Percentiles rank a stretch among this genome's conserved stretches.
Conservation (phyloP, 2,329 filamentous ascomycete genomes). For the Sclerotinia minor region DNA sequence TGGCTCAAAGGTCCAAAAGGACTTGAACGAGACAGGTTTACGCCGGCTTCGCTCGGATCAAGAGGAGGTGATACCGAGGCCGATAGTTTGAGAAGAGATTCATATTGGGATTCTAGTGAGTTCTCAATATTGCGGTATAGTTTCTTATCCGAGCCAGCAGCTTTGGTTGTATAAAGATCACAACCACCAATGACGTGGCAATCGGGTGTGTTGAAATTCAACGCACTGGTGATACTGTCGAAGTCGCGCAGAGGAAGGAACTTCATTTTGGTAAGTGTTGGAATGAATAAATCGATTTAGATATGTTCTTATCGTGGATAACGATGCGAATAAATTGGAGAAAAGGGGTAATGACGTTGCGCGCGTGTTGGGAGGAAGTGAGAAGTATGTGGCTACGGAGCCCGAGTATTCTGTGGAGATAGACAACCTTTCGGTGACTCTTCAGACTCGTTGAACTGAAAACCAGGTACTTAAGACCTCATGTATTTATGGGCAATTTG, state of each 20-base stretch:
- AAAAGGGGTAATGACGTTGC: slow-evolving; percentile 27
- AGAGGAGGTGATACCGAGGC: slow-evolving; percentile 85
- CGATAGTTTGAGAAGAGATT: slow-evolving; percentile 80
- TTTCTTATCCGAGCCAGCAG: slow-evolving; percentile 93
- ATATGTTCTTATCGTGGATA: slow-evolving; percentile 35
- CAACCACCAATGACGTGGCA: slow-evolving; percentile 90
- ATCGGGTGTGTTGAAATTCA: slow-evolving; percentile 94
- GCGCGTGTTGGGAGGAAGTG: slow-evolving; percentile 34
- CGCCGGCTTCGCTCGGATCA: slow-evolving; percentile 62
- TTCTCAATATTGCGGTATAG: slow-evolving; percentile 94
- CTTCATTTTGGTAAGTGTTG: slow-evolving; percentile 51
- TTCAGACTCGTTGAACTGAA: slow-evolving; percentile 42
- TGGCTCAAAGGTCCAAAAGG: slow-evolving; percentile 91
- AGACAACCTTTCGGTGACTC: slow-evolving; percentile 38
- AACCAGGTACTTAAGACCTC: slow-evolving; percentile 40
- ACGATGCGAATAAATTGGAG: slow-evolving; percentile 27
- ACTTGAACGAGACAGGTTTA: slow-evolving; percentile 82
- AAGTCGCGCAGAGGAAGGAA: slow-evolving; percentile 90
- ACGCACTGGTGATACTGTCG: slow-evolving; percentile 84
- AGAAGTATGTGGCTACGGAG: slow-evolving; percentile 40
- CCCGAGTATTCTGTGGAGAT: slow-evolving; percentile 41
- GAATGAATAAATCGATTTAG: slow-evolving; percentile 30
- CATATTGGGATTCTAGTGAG: slow-evolving; percentile 87
- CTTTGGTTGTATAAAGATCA: slow-evolving; percentile 97
- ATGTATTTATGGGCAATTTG: slow-evolving; percentile 31